phyloP scores from a whole-genome alignment of 352 stramenopile species.

The Phytophthora idaei region DNA sequence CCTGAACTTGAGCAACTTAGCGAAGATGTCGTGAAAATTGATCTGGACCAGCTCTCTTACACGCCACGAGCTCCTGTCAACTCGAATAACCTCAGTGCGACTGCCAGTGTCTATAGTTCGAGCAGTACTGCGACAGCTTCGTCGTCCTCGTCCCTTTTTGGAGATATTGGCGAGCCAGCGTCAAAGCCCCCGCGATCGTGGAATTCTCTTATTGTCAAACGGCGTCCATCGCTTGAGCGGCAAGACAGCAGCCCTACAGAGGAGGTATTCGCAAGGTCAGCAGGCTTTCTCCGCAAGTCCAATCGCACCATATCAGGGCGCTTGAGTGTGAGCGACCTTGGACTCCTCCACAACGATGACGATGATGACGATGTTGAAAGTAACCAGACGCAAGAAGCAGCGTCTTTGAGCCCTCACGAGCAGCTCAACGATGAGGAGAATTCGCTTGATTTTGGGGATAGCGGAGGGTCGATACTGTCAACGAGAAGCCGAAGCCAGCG shows the following conservation, averaged over 20 bases:
- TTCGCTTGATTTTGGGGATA: slow-evolving; percentile 16
- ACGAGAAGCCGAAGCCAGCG: slow-evolving; percentile 50
- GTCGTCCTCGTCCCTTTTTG: slow-evolving; percentile 39
- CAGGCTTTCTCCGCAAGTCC: slow-evolving; percentile 67
- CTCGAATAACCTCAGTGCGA: slow-evolving; percentile 15
- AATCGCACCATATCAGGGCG: slow-evolving; percentile 62
- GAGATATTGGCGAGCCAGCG: slow-evolving; percentile 24
- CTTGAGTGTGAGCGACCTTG: slow-evolving; percentile 81
- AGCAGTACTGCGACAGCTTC: slow-evolving; percentile 34
- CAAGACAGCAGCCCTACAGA: slow-evolving; percentile 62
- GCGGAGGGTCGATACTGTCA: slow-evolving; percentile 10
- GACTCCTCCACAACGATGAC: slow-evolving; percentile 56
- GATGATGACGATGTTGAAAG: slow-evolving; percentile 19
- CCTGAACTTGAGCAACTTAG: background rate
- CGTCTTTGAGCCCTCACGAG: background rate
- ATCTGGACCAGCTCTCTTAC: slow-evolving; percentile 59
- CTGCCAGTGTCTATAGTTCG: slow-evolving; percentile 33
- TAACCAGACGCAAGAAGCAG: slow-evolving; percentile 26
- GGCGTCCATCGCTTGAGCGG: slow-evolving; percentile 49
- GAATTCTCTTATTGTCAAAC: slow-evolving; percentile 31
- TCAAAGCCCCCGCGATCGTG: slow-evolving; percentile 28
- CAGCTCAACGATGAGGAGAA: slow-evolving; percentile 12
- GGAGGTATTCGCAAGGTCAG: slow-evolving; percentile 66
- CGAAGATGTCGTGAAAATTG: slow-evolving; percentile 39
- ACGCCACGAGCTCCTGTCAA: slow-evolving; percentile 17